phyloP scores from a whole-genome alignment of 1,284 basidiomycete species.

The Cutaneotrichosporon daszewskae region DNA sequence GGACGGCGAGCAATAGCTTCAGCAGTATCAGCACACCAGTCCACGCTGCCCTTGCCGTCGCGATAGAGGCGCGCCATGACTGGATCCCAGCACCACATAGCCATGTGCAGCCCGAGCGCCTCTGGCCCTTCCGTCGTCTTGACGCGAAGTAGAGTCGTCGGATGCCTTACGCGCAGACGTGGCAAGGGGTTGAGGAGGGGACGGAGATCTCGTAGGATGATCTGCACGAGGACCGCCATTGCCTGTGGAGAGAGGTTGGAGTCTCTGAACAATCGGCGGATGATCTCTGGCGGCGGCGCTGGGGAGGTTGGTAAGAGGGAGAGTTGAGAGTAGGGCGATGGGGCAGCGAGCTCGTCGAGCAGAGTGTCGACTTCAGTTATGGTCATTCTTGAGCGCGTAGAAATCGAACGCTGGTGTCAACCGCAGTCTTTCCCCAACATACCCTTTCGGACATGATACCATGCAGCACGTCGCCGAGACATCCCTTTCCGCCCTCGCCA shows the following conservation, averaged over 20 bases:
- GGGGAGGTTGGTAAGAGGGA: constrained; percentile 19
- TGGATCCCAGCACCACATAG: constrained; percentile 67
- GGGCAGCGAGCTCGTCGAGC: constrained; percentile 65
- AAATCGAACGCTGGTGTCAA: constrained; percentile 1
- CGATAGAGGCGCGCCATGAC: constrained; percentile 58
- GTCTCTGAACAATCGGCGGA: constrained; percentile 20
- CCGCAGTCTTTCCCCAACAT: not conserved
- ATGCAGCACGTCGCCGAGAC: constrained; percentile 63
- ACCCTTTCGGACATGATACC: constrained; percentile 40
- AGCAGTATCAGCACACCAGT: constrained; percentile 56
- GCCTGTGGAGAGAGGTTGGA: constrained; percentile 54
- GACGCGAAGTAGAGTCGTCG: constrained; percentile 27
- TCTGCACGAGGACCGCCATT: constrained; percentile 64
- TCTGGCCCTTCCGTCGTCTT: constrained; percentile 44
- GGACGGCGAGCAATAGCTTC: constrained; percentile 42
- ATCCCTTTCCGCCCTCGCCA: constrained; percentile 53
- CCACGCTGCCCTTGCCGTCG: constrained; percentile 54
- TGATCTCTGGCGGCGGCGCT: constrained; percentile 11
- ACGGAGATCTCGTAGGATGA: constrained; percentile 75
- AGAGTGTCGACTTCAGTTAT: constrained; percentile 56
- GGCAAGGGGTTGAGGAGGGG: constrained; percentile 67
- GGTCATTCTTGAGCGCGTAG: constrained; percentile 22
- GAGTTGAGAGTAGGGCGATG: constrained; percentile 58
- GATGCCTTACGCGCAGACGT: constrained; percentile 25
- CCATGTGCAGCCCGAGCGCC: constrained; percentile 57